Evolutionary conservation across 345 rosid genomes (phyloP), one percentile per base, ranked within the genome.

Genomic region (Sisymbrium altissimum): DNA sequence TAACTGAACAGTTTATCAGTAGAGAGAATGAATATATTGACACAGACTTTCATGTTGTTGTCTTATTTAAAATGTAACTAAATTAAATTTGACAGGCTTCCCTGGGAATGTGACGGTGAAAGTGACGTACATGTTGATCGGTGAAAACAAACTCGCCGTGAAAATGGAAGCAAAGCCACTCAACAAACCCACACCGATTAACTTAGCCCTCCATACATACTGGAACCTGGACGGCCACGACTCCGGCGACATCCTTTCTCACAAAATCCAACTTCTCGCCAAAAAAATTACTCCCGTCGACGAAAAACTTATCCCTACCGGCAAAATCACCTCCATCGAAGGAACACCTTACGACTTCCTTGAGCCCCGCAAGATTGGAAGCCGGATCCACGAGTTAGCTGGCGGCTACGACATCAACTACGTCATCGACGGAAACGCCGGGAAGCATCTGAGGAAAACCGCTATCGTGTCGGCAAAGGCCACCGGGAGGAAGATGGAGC

Each of bases 391-490:
- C 0, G 80, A 88, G 54, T 29, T 89, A 1, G 79, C 88, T 1
- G 41, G 32, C 2, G 99, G 97, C 4, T 95, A 89, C 70, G 97
- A 95, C 79, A 90, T 92, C 17, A 95, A 92, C 63, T 88, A 89
- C 38, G 89, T 79, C n/a, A 71, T 92, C 1, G 83, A 95, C 0
- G 83, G 79, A 4, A 5, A 7, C 0, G 33, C 60, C 0, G 55
- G 70, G 9, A 73, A 23, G 0, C 89, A 84, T 54, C 54, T 88
- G 59, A 83, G 80, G 56, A 87, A 79, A 63, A 80, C 72, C 1
- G 97, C 92, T 5, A 81, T 81, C 9, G 91, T 92, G 33, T 46
- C 64, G 25, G 99, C 90, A 5, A 14, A 38, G 8, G 73, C 44
- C 0, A 87, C 88, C 0, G 98, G 98, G 36, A 82, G 99, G 82